Percentiles rank a stretch among this genome's conserved stretches.
These are phyloP conservation scores for Tolypocladium amazonense DNA, from an alignment of 2,329 filamentous ascomycete genomes.

Conservation along the genomic window DNA sequence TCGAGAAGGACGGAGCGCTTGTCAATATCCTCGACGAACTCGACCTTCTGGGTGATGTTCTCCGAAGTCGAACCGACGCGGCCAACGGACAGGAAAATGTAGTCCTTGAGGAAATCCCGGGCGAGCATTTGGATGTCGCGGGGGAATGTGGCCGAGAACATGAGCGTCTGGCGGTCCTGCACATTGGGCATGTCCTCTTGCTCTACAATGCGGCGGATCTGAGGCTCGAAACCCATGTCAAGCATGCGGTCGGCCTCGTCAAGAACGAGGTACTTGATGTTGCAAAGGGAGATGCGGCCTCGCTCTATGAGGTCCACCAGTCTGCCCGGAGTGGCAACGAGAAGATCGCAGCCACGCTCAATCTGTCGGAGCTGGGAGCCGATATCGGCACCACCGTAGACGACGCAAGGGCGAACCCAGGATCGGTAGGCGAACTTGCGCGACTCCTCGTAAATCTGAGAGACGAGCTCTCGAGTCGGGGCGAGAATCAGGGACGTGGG, in stretches of 20 bases:
- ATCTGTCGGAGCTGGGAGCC: conserved; percentile 97
- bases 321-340: conserved; percentile 95
- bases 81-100: conserved; percentile 96
- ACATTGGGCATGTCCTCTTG: conserved; percentile 94
- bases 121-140: conserved; percentile 99
- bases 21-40: conserved; percentile 93
- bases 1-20: conserved; percentile 97
- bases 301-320: conserved; percentile 97
- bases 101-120: conserved; percentile 97
- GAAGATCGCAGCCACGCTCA: conserved; percentile 89
- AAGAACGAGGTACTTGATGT: conserved; percentile 98
- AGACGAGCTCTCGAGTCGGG: conserved; percentile 95
- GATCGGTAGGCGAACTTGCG: conserved; percentile 98
- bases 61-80: conserved; percentile 99
- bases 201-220: conserved; percentile 97
- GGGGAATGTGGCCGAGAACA: conserved; percentile 99
- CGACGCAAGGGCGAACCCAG: conserved; percentile 96
- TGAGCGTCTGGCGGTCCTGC: conserved; percentile 84
- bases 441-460: conserved; percentile 94
- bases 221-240: conserved; percentile 99
- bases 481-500: conserved; percentile 93
- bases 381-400: conserved; percentile 98
- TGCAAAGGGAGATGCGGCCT: conserved; percentile 91
- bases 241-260: conserved; percentile 99
- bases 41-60: conserved; percentile 98